Base-by-base conservation (phyloP, 768 basidiomycete genomes). In the Mycena polygramma region DNA sequence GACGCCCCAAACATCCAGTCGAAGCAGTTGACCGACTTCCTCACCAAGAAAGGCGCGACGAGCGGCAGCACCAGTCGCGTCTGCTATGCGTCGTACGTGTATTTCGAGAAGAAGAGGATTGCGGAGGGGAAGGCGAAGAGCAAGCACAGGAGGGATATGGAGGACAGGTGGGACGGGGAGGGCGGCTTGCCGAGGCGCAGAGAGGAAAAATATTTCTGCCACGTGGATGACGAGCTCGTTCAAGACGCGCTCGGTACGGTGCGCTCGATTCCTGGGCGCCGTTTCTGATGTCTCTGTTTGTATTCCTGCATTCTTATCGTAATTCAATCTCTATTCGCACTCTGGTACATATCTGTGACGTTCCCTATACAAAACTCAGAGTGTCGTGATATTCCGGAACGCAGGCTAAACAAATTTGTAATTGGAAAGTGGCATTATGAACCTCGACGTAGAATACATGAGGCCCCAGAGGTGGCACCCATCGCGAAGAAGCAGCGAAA, bases 1-100 rank as follows among this genome's bases (percentile, higher is more conserved):
- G 57, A 69, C 67, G 71, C 66, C 58, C 62, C 66, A 15, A 72
- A 72, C 55, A 72, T 72, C 67, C 71, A 72, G 67, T 68, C 71
- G 55, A 72, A 72, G 41, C 71, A 72, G 63, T 57, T 72, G 7
- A 65, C 30, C 26, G 66, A 72, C 62, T 72, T 72, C 63, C 57
- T 69, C 26, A 60, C 48, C 39, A 72, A 72, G 71, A 64, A 68
- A 24, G 71, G 71, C 30, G 14, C 71, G n/a, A 72, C 71, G 19
- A 51, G 57, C 24, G 71, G 71, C 46, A 72, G 71, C 63, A 72
- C 71, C 9, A 72, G 71, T 37, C 71, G 71, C 57, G 67, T 72
- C 1, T 72, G 61, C 30, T 72, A 72, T 57, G 71, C 66, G 62
- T 63, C 66, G 52, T 72, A 72, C 41, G 71, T 72, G 57, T 72